Conservation (phyloP, 805 yeast genomes). For the Lachancea nothofagi region DNA sequence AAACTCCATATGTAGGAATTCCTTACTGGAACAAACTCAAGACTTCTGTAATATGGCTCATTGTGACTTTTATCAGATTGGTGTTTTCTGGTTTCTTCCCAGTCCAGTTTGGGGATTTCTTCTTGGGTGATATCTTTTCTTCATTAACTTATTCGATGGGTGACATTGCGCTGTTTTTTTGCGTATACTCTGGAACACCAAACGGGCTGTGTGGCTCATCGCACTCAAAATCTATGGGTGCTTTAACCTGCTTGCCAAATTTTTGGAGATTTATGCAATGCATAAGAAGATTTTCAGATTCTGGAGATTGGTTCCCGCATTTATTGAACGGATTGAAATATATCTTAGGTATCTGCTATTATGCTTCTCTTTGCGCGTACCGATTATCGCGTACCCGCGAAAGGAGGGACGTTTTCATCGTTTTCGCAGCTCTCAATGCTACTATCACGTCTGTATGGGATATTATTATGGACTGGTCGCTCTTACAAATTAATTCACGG, state of each 20-base stretch:
- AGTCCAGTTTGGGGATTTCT: conserved; percentile 92
- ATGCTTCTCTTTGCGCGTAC: conserved; percentile 69
- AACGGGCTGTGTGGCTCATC: conserved; percentile 64
- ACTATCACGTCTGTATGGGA: conserved; percentile 77
- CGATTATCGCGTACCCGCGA: conserved; percentile 39
- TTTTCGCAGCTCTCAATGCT: conserved; percentile 71
- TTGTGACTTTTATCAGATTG: conserved; percentile 65
- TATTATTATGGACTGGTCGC: conserved; percentile 91
- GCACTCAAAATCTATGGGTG: conserved; percentile 72
- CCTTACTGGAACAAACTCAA: conserved; percentile 35
- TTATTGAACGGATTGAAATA: conserved; percentile 83
- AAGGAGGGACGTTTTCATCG: conserved; percentile 56
- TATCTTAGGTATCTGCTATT: conserved; percentile 57
- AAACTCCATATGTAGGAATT: conserved; percentile 33
- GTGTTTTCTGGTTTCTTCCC: conserved; percentile 82
- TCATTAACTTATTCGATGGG: conserved; percentile 85
- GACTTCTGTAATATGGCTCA: conserved; percentile 73
- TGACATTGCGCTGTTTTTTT: conserved; percentile 77
- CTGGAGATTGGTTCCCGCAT: conserved; percentile 96
- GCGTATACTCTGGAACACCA: conserved; percentile 61
- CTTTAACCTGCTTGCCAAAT: conserved; percentile 77
- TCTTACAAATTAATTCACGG: conserved; percentile 59
- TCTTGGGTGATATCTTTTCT: conserved; percentile 85
- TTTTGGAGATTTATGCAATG: conserved; percentile 91
- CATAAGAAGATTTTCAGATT: conserved; percentile 81